These are phyloP conservation scores for Xylaria acuta DNA, from an alignment of 495 filamentous ascomycete genomes.

Conservation along the genomic window DNA sequence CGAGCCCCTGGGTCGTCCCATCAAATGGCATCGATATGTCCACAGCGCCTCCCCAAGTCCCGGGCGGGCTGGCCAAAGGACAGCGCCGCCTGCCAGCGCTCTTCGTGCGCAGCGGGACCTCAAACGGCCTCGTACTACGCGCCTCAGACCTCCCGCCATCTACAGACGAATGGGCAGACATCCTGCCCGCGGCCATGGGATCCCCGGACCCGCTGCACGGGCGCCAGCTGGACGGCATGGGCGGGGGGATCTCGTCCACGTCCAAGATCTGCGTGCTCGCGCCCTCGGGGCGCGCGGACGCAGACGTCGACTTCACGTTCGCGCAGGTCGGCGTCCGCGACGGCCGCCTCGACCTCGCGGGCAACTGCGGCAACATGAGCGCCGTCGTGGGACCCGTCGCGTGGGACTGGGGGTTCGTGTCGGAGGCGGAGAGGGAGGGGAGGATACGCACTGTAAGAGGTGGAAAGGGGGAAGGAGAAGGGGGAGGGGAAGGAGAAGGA, in stretches of 20 bases:
- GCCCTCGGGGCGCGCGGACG: slow-evolving; percentile 54
- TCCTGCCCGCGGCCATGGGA: slow-evolving; percentile 70
- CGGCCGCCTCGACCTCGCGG: slow-evolving; percentile 64
- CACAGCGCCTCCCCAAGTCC: not conserved
- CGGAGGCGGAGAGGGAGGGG: not conserved
- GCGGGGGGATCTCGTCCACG: slow-evolving; percentile 71
- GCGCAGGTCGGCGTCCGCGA: slow-evolving; percentile 69
- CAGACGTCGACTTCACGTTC: slow-evolving; percentile 77
- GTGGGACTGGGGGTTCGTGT: slow-evolving; percentile 61
- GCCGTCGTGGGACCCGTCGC: slow-evolving; percentile 71
- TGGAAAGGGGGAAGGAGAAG: not conserved
- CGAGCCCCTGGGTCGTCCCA: no score
- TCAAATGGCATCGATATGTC: not conserved
- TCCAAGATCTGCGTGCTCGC: slow-evolving; percentile 74
- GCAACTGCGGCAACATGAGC: slow-evolving; percentile 79
- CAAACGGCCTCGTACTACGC: slow-evolving; percentile 69
- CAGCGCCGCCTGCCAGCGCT: slow-evolving; percentile 59
- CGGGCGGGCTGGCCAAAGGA: not conserved
- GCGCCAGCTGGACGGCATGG: slow-evolving; percentile 75
- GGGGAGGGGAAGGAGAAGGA: not conserved
- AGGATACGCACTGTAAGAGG: not conserved
- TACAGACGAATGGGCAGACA: slow-evolving; percentile 51
- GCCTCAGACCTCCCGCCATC: slow-evolving; percentile 55
- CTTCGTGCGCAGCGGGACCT: slow-evolving; percentile 78
- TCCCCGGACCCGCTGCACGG: slow-evolving; percentile 68